Conservation (phyloP, 495 filamentous ascomycete genomes). For the Penicillium tannophilum region DNA sequence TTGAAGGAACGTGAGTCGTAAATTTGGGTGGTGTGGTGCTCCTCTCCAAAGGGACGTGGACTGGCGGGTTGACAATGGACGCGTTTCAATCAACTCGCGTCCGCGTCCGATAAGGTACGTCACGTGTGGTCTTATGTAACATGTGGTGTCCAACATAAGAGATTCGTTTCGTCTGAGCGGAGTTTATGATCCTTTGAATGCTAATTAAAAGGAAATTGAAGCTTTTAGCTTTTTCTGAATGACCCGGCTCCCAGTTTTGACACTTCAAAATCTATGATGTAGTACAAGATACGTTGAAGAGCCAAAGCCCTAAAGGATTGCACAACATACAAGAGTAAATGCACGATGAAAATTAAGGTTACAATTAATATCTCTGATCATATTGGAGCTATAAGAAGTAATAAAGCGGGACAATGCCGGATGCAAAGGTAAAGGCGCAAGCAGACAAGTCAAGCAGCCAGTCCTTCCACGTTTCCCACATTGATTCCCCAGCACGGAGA, state of each 20-base stretch:
- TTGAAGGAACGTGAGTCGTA: background rate
- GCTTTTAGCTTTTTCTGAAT: background rate
- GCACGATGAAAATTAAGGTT: constrained; percentile 2
- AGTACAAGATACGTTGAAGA: background rate
- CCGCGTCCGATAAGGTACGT: constrained; percentile 33
- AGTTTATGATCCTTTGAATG: too few species aligned
- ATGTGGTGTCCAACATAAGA: background rate
- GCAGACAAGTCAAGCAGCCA: constrained; percentile 5
- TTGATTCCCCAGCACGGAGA: background rate
- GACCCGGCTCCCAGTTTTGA: too few species aligned
- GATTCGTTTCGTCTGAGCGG: background rate
- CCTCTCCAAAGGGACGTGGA: constrained; percentile 11
- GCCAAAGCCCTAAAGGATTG: background rate
- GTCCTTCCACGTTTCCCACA: background rate
- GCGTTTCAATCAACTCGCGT: constrained; percentile 31
- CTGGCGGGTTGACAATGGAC: constrained; percentile 18
- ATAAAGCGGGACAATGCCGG: constrained; percentile 13
- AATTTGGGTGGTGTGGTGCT: constrained; percentile 1
- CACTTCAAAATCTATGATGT: background rate
- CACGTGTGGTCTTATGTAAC: constrained; percentile 20
- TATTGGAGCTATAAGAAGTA: constrained; percentile 15
- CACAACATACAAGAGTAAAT: background rate
- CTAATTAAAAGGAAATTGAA: background rate
- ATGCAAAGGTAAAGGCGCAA: constrained; percentile 16
- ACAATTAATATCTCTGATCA: constrained; percentile 21